Percentiles rank a stretch among this genome's conserved stretches.
These are phyloP conservation scores for Phalaenopsis aphrodite DNA, from an alignment of 106 monocot genomes.

Conservation along the genomic window DNA sequence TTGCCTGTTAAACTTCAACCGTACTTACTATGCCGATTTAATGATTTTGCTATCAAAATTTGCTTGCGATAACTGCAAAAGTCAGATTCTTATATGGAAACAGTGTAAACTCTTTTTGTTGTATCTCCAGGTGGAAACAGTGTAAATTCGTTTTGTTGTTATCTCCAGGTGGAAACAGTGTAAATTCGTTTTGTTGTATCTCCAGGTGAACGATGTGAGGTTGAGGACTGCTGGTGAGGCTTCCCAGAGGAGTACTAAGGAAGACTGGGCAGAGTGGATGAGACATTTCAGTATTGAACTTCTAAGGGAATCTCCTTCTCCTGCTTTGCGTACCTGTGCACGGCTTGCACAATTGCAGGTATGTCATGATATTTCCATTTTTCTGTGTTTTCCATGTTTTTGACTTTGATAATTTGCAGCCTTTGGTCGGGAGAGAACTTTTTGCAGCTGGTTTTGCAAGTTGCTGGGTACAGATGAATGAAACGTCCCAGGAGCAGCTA, in stretches of 20 bases:
- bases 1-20: background rate
- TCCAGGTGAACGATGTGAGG: conserved; percentile 84
- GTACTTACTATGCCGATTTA: background rate
- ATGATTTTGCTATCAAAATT: background rate
- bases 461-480: conserved; percentile 97
- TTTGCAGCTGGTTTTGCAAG: conserved; percentile 99
- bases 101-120: background rate
- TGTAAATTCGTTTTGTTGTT: background rate
- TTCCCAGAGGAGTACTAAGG: conserved; percentile 94
- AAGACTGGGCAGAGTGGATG: conserved; percentile 99
- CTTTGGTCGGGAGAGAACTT: conserved; percentile 93
- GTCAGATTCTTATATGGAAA: background rate
- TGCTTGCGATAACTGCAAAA: background rate
- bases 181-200: background rate
- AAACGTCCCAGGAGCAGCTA: conserved; percentile 80
- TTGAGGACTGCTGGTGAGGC: conserved; percentile 92
- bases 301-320: conserved; percentile 95
- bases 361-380: conserved; percentile 1
- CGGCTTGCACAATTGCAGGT: conserved; percentile 98
- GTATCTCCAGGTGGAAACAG: conserved; percentile 50
- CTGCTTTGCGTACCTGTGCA: conserved; percentile 90
- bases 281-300: conserved; percentile 99
- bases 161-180: conserved; percentile 49
- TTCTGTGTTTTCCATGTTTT: background rate
- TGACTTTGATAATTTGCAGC: conserved; percentile 48